phyloP scores from a whole-genome alignment of 768 basidiomycete species.

The Sporobolomyces pararoseus region DNA sequence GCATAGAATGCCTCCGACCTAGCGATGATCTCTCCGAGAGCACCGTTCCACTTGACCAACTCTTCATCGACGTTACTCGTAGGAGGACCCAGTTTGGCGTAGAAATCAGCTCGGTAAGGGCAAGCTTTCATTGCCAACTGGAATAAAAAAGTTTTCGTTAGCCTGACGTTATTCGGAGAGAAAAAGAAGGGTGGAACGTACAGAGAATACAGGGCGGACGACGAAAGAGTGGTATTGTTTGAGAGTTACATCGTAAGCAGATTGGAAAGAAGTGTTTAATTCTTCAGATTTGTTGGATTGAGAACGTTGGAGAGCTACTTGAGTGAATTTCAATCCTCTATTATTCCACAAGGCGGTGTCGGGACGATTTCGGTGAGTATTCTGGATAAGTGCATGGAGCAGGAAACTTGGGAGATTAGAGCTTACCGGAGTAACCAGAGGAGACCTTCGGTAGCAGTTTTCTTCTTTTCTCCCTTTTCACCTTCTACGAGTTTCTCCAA shows the following conservation, averaged over 20 bases:
- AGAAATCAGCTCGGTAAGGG: constrained; percentile 61
- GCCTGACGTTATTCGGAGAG: not conserved
- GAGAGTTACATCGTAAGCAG: constrained; percentile 74
- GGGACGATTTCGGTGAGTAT: too few relatives aligned
- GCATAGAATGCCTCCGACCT: constrained; percentile 56
- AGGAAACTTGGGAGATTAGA: too few relatives aligned
- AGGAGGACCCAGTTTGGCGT: constrained; percentile 58
- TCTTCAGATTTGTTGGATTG: constrained; percentile 66
- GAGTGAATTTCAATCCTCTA: constrained; percentile 85
- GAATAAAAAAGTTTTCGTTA: not conserved
- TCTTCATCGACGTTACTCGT: constrained; percentile 55
- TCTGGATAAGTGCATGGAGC: not conserved
- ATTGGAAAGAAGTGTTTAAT: constrained; percentile 68
- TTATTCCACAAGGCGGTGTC: too few relatives aligned
- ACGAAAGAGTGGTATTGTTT: constrained; percentile 81
- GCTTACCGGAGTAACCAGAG: constrained; percentile 73
- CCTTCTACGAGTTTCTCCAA: constrained; percentile 77
- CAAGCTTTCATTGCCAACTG: constrained; percentile 69
- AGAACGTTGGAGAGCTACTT: constrained; percentile 67
- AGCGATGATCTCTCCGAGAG: constrained; percentile 56
- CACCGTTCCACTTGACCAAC: constrained; percentile 58
- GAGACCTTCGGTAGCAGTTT: constrained; percentile 80
- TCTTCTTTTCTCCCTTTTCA: constrained; percentile 81
- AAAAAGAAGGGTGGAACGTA: constrained; percentile 48
- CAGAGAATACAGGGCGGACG: constrained; percentile 58